Conservation (phyloP, 352 stramenopile species). For the Phytophthora sp. region DNA sequence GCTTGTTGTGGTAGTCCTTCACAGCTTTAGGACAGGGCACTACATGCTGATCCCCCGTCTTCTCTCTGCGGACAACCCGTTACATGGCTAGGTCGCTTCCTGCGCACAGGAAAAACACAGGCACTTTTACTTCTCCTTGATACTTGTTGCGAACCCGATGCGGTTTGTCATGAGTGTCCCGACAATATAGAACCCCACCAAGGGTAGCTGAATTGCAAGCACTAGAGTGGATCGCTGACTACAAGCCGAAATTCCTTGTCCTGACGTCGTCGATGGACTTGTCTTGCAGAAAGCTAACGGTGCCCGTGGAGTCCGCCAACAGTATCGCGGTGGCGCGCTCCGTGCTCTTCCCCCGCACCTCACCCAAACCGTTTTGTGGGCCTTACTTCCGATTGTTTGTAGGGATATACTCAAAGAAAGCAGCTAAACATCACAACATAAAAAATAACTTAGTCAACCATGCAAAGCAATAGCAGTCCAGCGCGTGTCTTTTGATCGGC, state of each 20-base stretch:
- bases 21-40: not conserved
- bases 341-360: too few relatives aligned
- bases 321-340: too few relatives aligned
- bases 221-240: constrained; percentile 13
- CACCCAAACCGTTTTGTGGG: too few relatives aligned
- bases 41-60: constrained; percentile 6
- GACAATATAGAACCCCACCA: constrained; percentile 17
- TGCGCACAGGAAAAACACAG: constrained; percentile 5
- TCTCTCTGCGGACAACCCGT: not conserved
- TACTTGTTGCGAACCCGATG: not conserved
- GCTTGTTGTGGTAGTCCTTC: constrained; percentile 12
- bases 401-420: too few relatives aligned
- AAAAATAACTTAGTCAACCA: too few relatives aligned
- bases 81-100: constrained; percentile 4
- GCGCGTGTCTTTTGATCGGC: too few relatives aligned
- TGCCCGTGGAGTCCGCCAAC: too few relatives aligned
- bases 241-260: constrained; percentile 10
- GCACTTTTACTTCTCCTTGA: constrained; percentile 9
- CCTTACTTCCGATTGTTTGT: too few relatives aligned
- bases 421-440: too few relatives aligned
- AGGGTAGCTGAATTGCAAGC: constrained; percentile 3
- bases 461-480: too few relatives aligned
- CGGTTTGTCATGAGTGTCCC: constrained; percentile 15
- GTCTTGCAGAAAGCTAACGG: too few relatives aligned
- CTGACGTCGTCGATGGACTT: too few relatives aligned